phyloP scores from a whole-genome alignment of 495 filamentous ascomycete species.

The Letharia lupina region DNA sequence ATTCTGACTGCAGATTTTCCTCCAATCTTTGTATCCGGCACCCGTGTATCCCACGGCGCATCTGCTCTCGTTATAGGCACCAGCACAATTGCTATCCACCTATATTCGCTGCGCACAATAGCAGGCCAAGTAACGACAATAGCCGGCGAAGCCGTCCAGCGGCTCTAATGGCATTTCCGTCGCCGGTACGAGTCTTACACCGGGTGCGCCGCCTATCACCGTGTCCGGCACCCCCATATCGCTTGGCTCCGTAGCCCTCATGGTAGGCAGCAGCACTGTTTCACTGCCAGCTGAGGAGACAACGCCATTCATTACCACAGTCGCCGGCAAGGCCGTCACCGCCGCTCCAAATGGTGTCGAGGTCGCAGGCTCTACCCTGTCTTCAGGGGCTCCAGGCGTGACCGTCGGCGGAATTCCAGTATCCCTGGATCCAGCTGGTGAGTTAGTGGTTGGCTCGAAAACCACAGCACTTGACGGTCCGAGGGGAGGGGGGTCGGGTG shows the following conservation, averaged over 20 bases:
- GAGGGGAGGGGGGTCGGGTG: not conserved
- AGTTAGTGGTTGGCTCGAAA: not conserved
- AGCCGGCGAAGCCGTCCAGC: not conserved
- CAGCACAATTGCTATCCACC: not conserved
- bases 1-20: not conserved
- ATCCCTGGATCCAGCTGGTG: not conserved
- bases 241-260: not conserved
- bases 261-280: not conserved
- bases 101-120: not conserved
- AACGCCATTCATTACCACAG: not conserved
- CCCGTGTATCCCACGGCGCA: not conserved
- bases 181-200: conserved; percentile 3
- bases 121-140: conserved; percentile 1
- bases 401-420: conserved; percentile 1
- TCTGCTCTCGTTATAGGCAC: not conserved
- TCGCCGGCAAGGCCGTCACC: conserved; percentile 3
- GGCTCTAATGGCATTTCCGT: conserved; percentile 4
- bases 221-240: conserved; percentile 7
- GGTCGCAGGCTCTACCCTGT: not conserved
- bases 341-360: not conserved
- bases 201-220: conserved; percentile 4
- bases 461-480: not conserved
- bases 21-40: conserved; percentile 7
- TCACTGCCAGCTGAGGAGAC: not conserved
- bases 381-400: not conserved